Evolutionary conservation across 805 yeast genomes (phyloP).

Genomic region (Wickerhamiella kazuoi): DNA sequence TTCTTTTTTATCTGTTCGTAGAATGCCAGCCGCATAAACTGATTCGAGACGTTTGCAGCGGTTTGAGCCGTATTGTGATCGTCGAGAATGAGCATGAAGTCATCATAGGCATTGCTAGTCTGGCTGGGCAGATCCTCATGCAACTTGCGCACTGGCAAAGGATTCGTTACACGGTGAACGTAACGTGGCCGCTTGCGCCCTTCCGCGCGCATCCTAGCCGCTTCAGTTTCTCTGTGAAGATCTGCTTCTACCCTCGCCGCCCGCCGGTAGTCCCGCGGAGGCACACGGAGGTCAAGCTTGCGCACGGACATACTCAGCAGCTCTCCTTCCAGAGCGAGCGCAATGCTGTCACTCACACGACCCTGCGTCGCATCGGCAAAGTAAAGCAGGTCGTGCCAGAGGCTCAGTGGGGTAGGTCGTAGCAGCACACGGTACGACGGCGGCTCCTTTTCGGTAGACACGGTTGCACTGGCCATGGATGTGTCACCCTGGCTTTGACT

Average conservation of each 20-base stretch:
- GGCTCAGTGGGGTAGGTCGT: constrained; percentile 61
- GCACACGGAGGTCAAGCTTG: constrained; percentile 56
- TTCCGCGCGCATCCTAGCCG: background rate
- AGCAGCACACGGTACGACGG: constrained; percentile 61
- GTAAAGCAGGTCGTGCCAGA: constrained; percentile 69
- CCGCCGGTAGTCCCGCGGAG: constrained; percentile 17
- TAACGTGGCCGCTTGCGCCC: constrained; percentile 1
- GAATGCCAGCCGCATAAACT: constrained; percentile 72
- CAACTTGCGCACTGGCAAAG: constrained; percentile 26
- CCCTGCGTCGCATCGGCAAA: constrained; percentile 58
- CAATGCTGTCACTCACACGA: constrained; percentile 59
- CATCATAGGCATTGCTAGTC: constrained; percentile 66
- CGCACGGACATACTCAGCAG: constrained; percentile 62
- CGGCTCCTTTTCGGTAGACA: constrained; percentile 28
- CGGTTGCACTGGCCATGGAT: background rate
- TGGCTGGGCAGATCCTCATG: constrained; percentile 62
- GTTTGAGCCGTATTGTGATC: constrained; percentile 28
- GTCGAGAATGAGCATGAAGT: constrained; percentile 58
- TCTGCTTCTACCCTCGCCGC: constrained; percentile 2
- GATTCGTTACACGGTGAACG: constrained; percentile 20
- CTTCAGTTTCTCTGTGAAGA: background rate
- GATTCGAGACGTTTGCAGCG: constrained; percentile 29
- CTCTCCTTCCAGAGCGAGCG: constrained; percentile 77
- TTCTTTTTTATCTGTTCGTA: constrained; percentile 72
- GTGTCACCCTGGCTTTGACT: background rate